Evolutionary conservation across 352 stramenopile species (phyloP).

Genomic region (Globisporangium spinosum): DNA sequence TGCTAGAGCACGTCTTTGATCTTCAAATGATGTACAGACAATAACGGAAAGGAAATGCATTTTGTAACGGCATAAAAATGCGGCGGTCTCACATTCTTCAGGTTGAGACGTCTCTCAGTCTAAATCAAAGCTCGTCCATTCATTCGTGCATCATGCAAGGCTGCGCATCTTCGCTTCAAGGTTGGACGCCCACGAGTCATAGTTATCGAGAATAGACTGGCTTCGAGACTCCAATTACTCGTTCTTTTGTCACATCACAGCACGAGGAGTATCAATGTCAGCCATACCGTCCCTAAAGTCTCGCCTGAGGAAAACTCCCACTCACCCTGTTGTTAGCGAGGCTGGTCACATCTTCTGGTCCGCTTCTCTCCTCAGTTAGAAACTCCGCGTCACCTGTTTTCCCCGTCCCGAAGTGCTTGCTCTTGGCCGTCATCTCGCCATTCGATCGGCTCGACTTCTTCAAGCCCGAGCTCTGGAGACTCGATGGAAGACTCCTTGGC

Average conservation of each 20-base stretch:
- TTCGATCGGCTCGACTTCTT: neutral
- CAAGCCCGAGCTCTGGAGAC: neutral
- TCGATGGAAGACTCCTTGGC: conserved; percentile 20
- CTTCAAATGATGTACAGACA: neutral
- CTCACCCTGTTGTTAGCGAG: conserved; percentile 10
- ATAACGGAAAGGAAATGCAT: neutral
- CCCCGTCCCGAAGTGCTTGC: neutral
- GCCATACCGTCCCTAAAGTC: neutral
- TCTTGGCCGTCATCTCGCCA: neutral
- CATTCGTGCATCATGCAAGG: conserved; percentile 26
- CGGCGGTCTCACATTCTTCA: neutral
- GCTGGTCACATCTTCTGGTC: conserved; percentile 9
- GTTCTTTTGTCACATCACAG: neutral
- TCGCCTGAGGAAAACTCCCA: neutral
- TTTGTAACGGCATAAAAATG: neutral
- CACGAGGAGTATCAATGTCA: neutral
- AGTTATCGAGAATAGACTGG: conserved; percentile 45
- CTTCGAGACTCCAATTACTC: conserved; percentile 15
- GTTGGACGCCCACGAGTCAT: conserved; percentile 45
- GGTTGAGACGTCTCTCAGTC: neutral
- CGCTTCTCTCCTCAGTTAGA: neutral
- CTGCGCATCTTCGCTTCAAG: conserved; percentile 53
- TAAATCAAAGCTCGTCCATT: neutral
- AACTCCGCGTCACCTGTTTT: neutral
- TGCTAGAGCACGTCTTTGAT: neutral